Percentiles rank a stretch among this genome's conserved stretches.
Evolutionary conservation across 2,329 filamentous ascomycete genomes (phyloP).

Genomic region (Colletotrichum noveboracense): DNA sequence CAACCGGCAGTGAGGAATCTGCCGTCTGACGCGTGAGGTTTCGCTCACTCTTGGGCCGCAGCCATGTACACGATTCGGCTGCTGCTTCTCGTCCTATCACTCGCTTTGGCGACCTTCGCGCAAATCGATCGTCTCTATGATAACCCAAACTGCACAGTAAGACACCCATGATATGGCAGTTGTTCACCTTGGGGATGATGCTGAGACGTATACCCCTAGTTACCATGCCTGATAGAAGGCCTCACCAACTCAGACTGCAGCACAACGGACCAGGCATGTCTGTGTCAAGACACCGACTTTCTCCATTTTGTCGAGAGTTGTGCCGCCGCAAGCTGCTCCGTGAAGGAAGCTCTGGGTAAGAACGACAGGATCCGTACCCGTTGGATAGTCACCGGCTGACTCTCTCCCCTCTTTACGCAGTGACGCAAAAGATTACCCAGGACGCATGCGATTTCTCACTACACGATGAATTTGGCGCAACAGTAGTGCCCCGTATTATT

Average conservation of each 20-base stretch:
- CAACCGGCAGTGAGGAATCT: background rate
- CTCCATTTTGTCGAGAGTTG: background rate
- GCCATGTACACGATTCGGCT: background rate
- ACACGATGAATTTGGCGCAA: background rate
- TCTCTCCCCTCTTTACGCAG: fast-evolving
- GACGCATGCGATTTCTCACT: background rate
- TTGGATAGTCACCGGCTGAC: background rate
- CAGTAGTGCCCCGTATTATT: background rate
- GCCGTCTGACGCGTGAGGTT: background rate
- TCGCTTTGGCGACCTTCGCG: background rate
- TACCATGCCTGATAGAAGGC: background rate
- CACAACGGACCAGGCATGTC: background rate
- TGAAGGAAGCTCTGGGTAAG: background rate
- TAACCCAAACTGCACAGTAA: background rate
- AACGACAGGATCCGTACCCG: background rate
- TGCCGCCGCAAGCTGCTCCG: background rate
- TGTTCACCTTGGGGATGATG: background rate
- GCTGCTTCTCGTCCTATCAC: background rate
- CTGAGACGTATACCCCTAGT: background rate
- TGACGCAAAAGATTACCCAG: background rate
- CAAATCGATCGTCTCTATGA: background rate
- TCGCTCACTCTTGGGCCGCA: background rate
- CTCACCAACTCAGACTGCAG: background rate
- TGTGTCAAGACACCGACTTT: background rate
- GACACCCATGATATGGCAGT: fast-evolving